Percentiles rank a stretch among this genome's conserved stretches.
These are phyloP conservation scores for Ceratocystis colombiana DNA, from an alignment of 2,329 filamentous ascomycete genomes.

Conservation along the genomic window DNA sequence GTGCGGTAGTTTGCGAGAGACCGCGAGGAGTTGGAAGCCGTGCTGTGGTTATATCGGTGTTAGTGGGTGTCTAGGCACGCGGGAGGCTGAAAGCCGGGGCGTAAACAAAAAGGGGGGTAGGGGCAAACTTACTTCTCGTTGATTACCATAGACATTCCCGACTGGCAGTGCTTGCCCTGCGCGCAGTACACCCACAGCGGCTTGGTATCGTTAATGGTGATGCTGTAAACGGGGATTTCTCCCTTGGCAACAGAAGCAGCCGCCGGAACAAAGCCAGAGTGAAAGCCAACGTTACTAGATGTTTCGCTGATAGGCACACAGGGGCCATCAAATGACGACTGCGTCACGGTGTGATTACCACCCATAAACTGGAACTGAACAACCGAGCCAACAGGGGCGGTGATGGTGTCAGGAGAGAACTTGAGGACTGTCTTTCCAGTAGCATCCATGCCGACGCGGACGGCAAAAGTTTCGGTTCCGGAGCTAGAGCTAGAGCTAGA, in stretches of 20 bases:
- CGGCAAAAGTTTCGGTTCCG: conserved; percentile 29
- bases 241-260: conserved; percentile 41
- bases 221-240: conserved; percentile 57
- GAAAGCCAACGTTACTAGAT: conserved; percentile 51
- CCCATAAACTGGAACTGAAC: conserved; percentile 58
- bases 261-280: conserved; percentile 57
- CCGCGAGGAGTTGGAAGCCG: conserved; percentile 42
- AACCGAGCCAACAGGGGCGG: conserved; percentile 56
- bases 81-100: too few relatives aligned
- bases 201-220: conserved; percentile 56
- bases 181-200: conserved; percentile 75
- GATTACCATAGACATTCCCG: conserved; percentile 65
- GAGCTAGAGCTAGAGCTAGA: conserved; percentile 7
- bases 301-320: conserved; percentile 47
- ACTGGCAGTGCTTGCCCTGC: conserved; percentile 63
- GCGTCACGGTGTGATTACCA: conserved; percentile 68
- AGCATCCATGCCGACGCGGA: conserved; percentile 50
- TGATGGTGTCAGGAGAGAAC: conserved; percentile 57
- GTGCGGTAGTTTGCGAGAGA: conserved; percentile 43
- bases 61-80: neutral
- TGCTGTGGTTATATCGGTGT: conserved; percentile 30
- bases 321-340: conserved; percentile 57
- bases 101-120: neutral
- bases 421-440: conserved; percentile 43
- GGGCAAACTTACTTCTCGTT: conserved; percentile 54